These are phyloP conservation scores for Physaria fendleri DNA, from an alignment of 345 rosid genomes.

Conservation along the genomic window DNA sequence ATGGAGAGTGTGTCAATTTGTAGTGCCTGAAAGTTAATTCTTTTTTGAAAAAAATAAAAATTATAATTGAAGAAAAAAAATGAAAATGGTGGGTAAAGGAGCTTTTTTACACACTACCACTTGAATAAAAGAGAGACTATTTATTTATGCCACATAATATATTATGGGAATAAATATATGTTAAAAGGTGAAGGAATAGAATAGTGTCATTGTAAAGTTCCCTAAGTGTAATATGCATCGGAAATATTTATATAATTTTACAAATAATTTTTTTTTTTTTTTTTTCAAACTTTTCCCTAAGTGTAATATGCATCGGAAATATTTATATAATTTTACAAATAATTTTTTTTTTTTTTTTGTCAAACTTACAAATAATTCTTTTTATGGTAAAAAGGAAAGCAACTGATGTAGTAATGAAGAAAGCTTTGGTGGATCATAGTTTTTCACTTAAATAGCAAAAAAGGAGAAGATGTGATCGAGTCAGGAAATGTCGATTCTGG, in stretches of 20 bases:
- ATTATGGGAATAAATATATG: slow-evolving; percentile 11
- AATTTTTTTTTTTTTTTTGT: neutral
- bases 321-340: neutral
- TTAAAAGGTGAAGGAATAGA: slow-evolving; percentile 23
- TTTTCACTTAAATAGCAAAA: slow-evolving; percentile 23
- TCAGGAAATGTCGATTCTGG: slow-evolving; percentile 16
- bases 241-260: neutral
- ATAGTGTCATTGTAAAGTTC: slow-evolving; percentile 6
- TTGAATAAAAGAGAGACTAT: slow-evolving; percentile 19
- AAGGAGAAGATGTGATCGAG: neutral
- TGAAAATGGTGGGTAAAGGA: slow-evolving; percentile 25
- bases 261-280: neutral
- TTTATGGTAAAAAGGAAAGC: neutral
- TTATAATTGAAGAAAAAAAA: neutral
- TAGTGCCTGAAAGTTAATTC: slow-evolving; percentile 28
- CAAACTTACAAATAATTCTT: too few relatives aligned
- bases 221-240: neutral
- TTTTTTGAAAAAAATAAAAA: neutral
- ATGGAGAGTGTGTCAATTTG: slow-evolving; percentile 23
- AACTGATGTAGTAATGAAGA: slow-evolving; percentile 8
- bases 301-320: neutral
- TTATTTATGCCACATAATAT: slow-evolving; percentile 25
- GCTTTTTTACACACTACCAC: slow-evolving; percentile 30
- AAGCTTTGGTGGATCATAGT: slow-evolving; percentile 6
- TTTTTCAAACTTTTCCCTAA: slow-evolving; percentile 9